Evolutionary conservation across 345 rosid species (phyloP).

Genomic region (Orychophragmus violaceus): DNA sequence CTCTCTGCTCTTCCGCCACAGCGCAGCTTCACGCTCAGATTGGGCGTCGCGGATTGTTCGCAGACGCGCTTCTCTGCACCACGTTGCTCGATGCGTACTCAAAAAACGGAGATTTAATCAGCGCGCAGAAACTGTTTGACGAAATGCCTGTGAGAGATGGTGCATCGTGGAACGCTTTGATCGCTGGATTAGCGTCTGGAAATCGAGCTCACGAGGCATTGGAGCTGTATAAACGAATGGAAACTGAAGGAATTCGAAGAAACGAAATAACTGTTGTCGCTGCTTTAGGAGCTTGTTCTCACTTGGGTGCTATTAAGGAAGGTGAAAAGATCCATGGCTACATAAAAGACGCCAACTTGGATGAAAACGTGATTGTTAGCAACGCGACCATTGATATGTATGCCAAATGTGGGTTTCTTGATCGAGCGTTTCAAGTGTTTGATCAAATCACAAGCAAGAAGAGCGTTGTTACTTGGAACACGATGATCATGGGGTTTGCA

Average conservation of each 20-base stretch:
- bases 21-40: constrained; percentile 56
- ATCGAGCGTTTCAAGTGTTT: constrained; percentile 58
- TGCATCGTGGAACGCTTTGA: constrained; percentile 85
- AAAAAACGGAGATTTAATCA: constrained; percentile 45
- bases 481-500: constrained; percentile 84
- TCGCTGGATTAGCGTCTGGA: constrained; percentile 66
- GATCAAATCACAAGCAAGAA: constrained; percentile 38
- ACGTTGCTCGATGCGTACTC: constrained; percentile 71
- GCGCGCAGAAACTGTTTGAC: constrained; percentile 59
- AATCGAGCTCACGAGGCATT: constrained; percentile 56
- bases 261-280: constrained; percentile 72
- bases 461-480: constrained; percentile 76
- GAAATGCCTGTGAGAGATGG: constrained; percentile 67
- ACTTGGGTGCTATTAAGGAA: constrained; percentile 60
- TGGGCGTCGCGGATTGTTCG: constrained; percentile 45
- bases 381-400: constrained; percentile 85
- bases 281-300: constrained; percentile 74
- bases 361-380: constrained; percentile 53
- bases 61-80: constrained; percentile 67
- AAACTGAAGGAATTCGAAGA: constrained; percentile 39
- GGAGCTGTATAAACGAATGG: constrained; percentile 59
- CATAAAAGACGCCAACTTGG: constrained; percentile 42
- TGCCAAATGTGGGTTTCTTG: constrained; percentile 70
- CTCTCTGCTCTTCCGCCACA: constrained; percentile 41
- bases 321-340: constrained; percentile 52